These are phyloP conservation scores for Diaporthe aspalathi DNA, from an alignment of 2,329 filamentous ascomycete species.

Conservation along the genomic window DNA sequence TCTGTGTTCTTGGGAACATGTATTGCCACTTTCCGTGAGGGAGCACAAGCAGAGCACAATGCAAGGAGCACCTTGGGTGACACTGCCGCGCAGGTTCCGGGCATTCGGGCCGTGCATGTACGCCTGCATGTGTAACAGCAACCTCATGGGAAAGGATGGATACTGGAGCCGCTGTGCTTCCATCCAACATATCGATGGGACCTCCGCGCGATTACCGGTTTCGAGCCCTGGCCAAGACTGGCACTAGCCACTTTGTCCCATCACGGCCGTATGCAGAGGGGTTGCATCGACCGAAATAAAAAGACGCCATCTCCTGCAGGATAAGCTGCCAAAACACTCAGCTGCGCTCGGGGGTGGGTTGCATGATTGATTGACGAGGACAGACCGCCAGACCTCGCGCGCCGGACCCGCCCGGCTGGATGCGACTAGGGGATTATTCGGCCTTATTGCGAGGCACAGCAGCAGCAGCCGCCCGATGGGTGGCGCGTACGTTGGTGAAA, in stretches of 20 bases:
- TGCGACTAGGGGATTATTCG: background rate
- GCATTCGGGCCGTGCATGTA: constrained; percentile 18
- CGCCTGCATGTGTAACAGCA: background rate
- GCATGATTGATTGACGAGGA: background rate
- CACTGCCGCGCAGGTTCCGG: constrained; percentile 5
- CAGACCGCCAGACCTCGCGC: background rate
- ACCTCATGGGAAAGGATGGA: background rate
- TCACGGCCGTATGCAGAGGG: constrained; percentile 12
- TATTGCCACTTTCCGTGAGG: background rate
- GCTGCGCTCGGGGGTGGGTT: background rate
- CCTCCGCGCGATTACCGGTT: background rate
- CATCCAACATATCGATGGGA: background rate
- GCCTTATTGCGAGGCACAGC: background rate
- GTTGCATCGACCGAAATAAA: background rate
- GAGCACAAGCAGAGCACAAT: background rate
- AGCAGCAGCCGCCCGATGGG: background rate
- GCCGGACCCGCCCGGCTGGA: constrained; percentile 6
- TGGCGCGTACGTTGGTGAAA: constrained; percentile 11
- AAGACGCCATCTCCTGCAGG: background rate
- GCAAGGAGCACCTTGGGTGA: background rate
- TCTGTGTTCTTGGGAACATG: background rate
- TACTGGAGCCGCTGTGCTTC: background rate
- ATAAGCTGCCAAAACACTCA: background rate
- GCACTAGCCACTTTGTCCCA: background rate
- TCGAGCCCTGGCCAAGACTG: background rate